Evolutionary conservation across 129 eudicot species (phyloP).

Genomic region (Escallonia herrerae): DNA sequence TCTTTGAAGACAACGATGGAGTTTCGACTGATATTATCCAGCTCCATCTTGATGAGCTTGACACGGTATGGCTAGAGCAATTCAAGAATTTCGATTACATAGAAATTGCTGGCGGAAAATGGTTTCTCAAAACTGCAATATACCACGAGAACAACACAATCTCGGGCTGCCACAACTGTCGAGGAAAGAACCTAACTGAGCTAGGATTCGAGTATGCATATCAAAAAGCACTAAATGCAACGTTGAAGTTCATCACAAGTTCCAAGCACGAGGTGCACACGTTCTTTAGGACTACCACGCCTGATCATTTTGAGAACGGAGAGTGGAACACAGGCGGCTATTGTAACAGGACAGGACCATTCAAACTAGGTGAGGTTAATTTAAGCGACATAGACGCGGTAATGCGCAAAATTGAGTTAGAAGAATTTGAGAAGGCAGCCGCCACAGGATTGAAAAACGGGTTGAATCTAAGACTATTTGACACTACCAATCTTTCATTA

Average conservation of each 20-base stretch:
- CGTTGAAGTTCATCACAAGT: slow-evolving; percentile 29
- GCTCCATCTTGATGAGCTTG: slow-evolving; percentile 57
- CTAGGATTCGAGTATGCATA: slow-evolving; percentile 44
- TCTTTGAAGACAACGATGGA: slow-evolving; percentile 68
- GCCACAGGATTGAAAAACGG: slow-evolving; percentile 9
- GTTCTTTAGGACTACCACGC: slow-evolving; percentile 56
- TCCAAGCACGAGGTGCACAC: slow-evolving; percentile 31
- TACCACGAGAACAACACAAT: slow-evolving; percentile 60
- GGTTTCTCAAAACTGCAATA: slow-evolving; percentile 70
- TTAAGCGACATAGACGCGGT: slow-evolving; percentile 31
- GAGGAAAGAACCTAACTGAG: slow-evolving; percentile 37
- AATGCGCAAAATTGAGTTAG: slow-evolving; percentile 60
- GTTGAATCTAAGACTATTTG: slow-evolving; percentile 42
- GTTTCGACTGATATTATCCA: slow-evolving; percentile 40
- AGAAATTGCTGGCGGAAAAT: slow-evolving; percentile 63
- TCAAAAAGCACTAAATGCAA: slow-evolving; percentile 34
- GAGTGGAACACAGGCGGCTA: slow-evolving; percentile 77
- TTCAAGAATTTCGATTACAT: slow-evolving; percentile 48
- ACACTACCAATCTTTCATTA: slow-evolving; percentile 54
- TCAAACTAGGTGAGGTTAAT: slow-evolving; percentile 41
- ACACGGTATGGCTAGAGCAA: slow-evolving; percentile 48
- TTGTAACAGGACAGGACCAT: slow-evolving; percentile 55
- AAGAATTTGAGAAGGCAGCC: slow-evolving; percentile 38
- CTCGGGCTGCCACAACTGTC: slow-evolving; percentile 61
- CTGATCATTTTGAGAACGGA: slow-evolving; percentile 84